phyloP scores from a whole-genome alignment of 2,329 filamentous ascomycete species.

The Coniochaeta ligniaria region DNA sequence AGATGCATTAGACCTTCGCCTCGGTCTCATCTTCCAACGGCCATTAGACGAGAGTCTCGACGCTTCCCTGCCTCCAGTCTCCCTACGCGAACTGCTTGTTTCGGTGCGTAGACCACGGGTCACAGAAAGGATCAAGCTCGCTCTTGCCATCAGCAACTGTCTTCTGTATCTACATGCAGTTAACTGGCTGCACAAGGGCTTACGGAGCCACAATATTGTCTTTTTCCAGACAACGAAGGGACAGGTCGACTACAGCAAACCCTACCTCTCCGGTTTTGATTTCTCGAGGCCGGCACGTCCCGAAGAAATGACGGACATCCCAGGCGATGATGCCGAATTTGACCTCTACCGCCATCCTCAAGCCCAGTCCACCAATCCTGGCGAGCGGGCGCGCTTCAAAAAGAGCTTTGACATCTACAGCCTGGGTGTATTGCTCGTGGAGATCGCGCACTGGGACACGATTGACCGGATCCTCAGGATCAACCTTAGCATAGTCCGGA shows the following conservation, averaged over 20 bases:
- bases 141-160: slow-evolving; percentile 38
- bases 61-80: slow-evolving; percentile 30
- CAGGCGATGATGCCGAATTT: slow-evolving; percentile 25
- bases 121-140: slow-evolving; percentile 42
- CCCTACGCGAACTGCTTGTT: slow-evolving; percentile 38
- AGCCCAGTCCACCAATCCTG: slow-evolving; percentile 27
- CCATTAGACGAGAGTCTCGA: slow-evolving; percentile 29
- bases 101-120: slow-evolving; percentile 36
- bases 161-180: slow-evolving; percentile 45
- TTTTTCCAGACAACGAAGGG: slow-evolving; percentile 33
- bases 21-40: slow-evolving; percentile 48
- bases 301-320: slow-evolving; percentile 23
- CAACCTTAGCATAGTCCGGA: slow-evolving; percentile 11
- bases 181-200: slow-evolving; percentile 42
- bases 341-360: slow-evolving; percentile 40
- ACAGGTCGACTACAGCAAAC: slow-evolving; percentile 18
- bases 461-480: slow-evolving; percentile 15
- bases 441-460: slow-evolving; percentile 29
- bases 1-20: slow-evolving; percentile 33
- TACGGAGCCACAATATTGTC: slow-evolving; percentile 31
- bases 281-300: slow-evolving; percentile 30
- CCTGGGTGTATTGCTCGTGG: slow-evolving; percentile 41
- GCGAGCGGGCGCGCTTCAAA: slow-evolving; percentile 24
- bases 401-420: slow-evolving; percentile 36
- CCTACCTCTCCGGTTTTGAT: slow-evolving; percentile 32